Conservation (phyloP, 768 basidiomycete species). For the Termitomyces eurrhizus region DNA sequence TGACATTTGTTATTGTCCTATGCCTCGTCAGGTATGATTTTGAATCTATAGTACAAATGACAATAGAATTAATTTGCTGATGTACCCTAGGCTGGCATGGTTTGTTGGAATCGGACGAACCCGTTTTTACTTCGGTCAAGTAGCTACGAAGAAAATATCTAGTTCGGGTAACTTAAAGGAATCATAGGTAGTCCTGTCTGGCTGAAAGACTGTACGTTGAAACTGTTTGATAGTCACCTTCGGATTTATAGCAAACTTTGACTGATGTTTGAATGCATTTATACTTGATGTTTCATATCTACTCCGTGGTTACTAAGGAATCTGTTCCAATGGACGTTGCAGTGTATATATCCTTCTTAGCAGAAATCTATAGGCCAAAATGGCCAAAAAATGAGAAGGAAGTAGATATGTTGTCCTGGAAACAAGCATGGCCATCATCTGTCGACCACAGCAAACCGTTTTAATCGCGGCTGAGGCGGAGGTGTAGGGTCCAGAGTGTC, state of each 20-base stretch:
- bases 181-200: background rate
- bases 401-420: background rate
- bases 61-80: background rate
- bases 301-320: background rate
- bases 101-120: slow-evolving; percentile 18
- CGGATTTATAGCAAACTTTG: background rate
- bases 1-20: slow-evolving; percentile 57
- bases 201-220: background rate
- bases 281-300: background rate
- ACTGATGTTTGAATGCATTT: background rate
- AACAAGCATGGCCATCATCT: slow-evolving; percentile 14
- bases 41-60: background rate
- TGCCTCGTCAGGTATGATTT: slow-evolving; percentile 48
- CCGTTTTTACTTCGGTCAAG: slow-evolving; percentile 18
- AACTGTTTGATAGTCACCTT: background rate
- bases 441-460: slow-evolving; percentile 30
- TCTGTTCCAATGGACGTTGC: background rate
- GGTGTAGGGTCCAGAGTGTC: slow-evolving; percentile 16
- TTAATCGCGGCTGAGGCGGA: slow-evolving; percentile 20
- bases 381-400: background rate
- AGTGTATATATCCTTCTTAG: background rate
- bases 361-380: background rate
- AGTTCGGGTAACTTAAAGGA: background rate
- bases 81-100: slow-evolving; percentile 15
- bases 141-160: slow-evolving; percentile 2